These are phyloP conservation scores for Tricholoma hemisulphureum DNA, from an alignment of 768 basidiomycete genomes.

Conservation along the genomic window DNA sequence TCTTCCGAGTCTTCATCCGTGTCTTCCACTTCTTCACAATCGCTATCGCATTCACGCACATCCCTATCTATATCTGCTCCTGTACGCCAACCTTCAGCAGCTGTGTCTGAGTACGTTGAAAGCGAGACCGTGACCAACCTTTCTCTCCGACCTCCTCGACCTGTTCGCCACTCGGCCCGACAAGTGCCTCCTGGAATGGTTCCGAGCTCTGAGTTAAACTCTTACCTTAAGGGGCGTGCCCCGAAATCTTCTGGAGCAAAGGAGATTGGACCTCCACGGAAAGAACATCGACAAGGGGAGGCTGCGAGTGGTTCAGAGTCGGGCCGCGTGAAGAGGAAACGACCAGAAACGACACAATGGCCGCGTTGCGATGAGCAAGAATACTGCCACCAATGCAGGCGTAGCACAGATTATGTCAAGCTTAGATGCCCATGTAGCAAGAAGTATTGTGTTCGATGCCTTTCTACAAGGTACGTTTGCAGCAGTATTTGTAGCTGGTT, in stretches of 20 bases:
- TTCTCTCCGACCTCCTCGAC: background rate
- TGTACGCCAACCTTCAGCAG: background rate
- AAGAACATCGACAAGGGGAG: background rate
- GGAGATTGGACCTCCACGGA: background rate
- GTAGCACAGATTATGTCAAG: conserved; percentile 5
- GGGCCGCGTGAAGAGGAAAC: background rate
- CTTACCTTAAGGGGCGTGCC: background rate
- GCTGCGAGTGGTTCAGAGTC: background rate
- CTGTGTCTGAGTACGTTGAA: background rate
- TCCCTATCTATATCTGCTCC: background rate
- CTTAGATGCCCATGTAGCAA: conserved; percentile 12
- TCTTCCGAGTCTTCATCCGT: background rate
- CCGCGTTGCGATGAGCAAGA: conserved; percentile 1
- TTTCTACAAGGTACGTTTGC: conserved; percentile 14
- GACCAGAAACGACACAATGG: background rate
- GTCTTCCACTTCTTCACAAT: background rate
- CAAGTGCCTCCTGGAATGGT: conserved; percentile 15
- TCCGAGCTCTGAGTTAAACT: conserved; percentile 10
- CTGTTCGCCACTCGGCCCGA: background rate
- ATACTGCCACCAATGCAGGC: conserved; percentile 26
- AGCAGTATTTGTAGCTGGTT: background rate
- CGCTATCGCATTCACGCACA: background rate
- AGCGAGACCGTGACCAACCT: background rate
- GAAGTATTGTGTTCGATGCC: conserved; percentile 19
- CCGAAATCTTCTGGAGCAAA: background rate